These are phyloP conservation scores for Naganishia onofrii DNA, from an alignment of 768 basidiomycete species.

Conservation along the genomic window DNA sequence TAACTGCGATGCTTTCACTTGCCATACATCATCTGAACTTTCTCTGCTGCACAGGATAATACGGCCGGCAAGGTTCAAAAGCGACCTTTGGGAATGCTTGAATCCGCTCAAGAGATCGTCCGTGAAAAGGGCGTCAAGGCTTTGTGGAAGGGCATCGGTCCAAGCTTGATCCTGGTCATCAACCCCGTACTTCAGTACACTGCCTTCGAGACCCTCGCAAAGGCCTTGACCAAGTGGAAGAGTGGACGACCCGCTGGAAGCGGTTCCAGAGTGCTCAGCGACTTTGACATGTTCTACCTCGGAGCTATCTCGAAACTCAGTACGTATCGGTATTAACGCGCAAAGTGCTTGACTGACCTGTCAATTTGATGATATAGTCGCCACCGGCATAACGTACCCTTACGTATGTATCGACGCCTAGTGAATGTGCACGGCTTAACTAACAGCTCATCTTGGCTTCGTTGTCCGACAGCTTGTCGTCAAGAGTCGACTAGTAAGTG, in stretches of 20 bases:
- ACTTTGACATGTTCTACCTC: conserved; percentile 90
- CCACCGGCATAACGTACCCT: conserved; percentile 66
- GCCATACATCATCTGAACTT: neutral
- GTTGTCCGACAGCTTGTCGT: conserved; percentile 46
- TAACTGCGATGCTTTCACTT: neutral
- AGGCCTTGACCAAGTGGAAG: conserved; percentile 66
- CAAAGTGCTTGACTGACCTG: neutral
- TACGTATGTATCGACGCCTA: conserved; percentile 58
- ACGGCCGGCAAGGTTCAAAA: conserved; percentile 24
- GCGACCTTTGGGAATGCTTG: conserved; percentile 23
- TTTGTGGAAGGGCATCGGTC: conserved; percentile 89
- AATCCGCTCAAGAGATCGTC: conserved; percentile 36
- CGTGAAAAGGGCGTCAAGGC: conserved; percentile 54
- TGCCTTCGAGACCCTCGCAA: conserved; percentile 92
- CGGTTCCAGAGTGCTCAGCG: conserved; percentile 59
- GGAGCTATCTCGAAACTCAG: conserved; percentile 86
- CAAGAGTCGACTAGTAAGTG: conserved; percentile 50
- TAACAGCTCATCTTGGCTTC: neutral
- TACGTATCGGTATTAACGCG: conserved; percentile 28
- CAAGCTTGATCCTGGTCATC: conserved; percentile 85
- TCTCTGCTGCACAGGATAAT: conserved; percentile 2
- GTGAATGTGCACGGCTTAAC: neutral
- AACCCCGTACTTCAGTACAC: conserved; percentile 95
- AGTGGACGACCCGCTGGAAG: conserved; percentile 58
- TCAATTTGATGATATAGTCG: conserved; percentile 41